Evolutionary conservation across 2,329 filamentous ascomycete genomes (phyloP), one percentile per base, ranked within the genome.

Genomic region (Penicillium sp.): DNA sequence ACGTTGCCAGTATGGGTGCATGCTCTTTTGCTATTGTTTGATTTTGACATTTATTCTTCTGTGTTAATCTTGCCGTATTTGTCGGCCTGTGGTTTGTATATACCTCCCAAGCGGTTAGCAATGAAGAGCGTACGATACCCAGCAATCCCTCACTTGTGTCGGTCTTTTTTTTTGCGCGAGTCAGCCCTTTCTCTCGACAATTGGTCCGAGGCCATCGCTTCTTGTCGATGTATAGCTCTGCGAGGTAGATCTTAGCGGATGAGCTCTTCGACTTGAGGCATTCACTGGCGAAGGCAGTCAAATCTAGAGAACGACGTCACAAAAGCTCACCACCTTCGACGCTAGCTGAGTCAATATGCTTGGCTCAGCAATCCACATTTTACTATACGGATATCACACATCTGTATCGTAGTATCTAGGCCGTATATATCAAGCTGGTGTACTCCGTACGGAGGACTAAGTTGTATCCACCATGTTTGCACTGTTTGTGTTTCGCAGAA

Each of bases 51-150:
- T 64, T 49, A 57, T 57, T 41, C 55, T 42, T 42, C 55, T 61
- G 50, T 67, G 51, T 65, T 59, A 46, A 62, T 62, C 56, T 55
- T 60, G 51, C 47, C 41, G 51, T 61, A 48, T 64, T 45, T 57
- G 61, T 60, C 60, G 53, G 57, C 57, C 47, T 62, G 61, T 65
- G 63, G 64, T 62, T 62, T 73, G 71, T 73, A 72, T 71, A 73
- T 73, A 73, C 62, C 67, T 67, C 61, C 61, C 50, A 57, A 64
- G 65, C 66, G 66, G 67, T 67, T 69, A 64, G 60, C 65, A 70
- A 72, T 69, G 67, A 70, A 69, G 67, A 72, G 66, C 68, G 67
- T 71, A 69, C 61, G 67, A 71, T 72, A 71, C 68, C 64, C 66
- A 62, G 40, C 64, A 66, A 72, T 68, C 66, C 61, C 64, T 54